Base-by-base conservation (phyloP, 2,329 filamentous ascomycete genomes). In the Rhynchosporium graminicola region DNA sequence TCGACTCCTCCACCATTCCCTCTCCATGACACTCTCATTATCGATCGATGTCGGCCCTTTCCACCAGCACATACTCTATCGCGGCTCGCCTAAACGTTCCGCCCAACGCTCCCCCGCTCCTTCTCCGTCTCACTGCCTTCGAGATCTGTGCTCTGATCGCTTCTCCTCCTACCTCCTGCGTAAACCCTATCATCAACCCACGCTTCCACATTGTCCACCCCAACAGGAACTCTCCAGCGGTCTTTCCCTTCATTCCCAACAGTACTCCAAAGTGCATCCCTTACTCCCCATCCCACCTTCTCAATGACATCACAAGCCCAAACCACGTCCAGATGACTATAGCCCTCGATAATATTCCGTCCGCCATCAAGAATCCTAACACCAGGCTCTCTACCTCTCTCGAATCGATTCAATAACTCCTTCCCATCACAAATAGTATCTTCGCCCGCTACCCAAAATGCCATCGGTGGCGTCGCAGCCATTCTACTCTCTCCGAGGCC, bases 361-460 rank as follows among this genome's bases (percentile, higher is more conserved):
- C 20, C 20, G 20, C 20, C 20, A 20, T 20, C 20, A 20, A 20
- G 20, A 13, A 63, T 9, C 47, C 47, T 48, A 2, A 57, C 56
- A 20, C 31, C 38, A 1, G 56, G 61, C 50, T 63, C 61, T 40
- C 61, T 45, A 9, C 48, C 48, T 26, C 56, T 58, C 33, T 46
- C 47, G 43, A 63, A 59, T 7, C 61, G 29, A 54, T 59, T 59
- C n/a, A 59, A 8, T 38, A 63, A 40, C n/a, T 46, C 57, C 33
- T n/a, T 8, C 6, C 61, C 56, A 55, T 59, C 56, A 46, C 57
- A 57, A 9, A 63, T 6, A 15, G 33, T 36, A 43, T 63, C 61
- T 13, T 52, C 43, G 1, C 20, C 56, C 20, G 56, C 55, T n/a
- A 59, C 43, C 61, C 61, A 63, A 46, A 63, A 58, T 0, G 56